Evolutionary conservation across 1,139 yeast genomes (phyloP).

Genomic region (Nematodospora anomalae): DNA sequence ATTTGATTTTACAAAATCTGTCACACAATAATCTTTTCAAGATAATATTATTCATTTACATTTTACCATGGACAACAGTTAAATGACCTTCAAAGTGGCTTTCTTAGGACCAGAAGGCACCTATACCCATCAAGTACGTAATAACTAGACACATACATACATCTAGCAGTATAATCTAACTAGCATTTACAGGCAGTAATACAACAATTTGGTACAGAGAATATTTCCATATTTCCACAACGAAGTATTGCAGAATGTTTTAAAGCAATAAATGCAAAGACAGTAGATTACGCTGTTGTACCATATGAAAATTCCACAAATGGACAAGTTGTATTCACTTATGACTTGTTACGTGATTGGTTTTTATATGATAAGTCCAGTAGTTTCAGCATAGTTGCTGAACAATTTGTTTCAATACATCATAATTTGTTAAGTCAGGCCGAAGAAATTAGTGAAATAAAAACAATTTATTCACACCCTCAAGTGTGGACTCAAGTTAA

Average conservation of each 20-base stretch:
- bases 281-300: conserved; percentile 72
- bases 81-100: conserved; percentile 47
- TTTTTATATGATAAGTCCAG: conserved; percentile 20
- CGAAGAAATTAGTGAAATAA: conserved; percentile 42
- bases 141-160: neutral
- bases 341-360: conserved; percentile 77
- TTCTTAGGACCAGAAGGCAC: conserved; percentile 90
- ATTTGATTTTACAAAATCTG: neutral
- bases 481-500: conserved; percentile 97
- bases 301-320: conserved; percentile 95
- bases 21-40: too few species aligned
- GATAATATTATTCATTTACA: too few species aligned
- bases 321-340: conserved; percentile 86
- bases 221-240: conserved; percentile 46
- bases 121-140: conserved; percentile 79
- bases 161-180: conserved; percentile 5
- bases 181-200: conserved; percentile 58
- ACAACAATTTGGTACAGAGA: conserved; percentile 61
- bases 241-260: conserved; percentile 65
- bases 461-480: conserved; percentile 82
- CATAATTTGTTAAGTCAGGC: conserved; percentile 69
- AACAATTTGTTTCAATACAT: conserved; percentile 78
- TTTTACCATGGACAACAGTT: neutral
- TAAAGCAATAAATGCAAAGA: conserved; percentile 41
- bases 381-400: conserved; percentile 59